Evolutionary conservation across 2,329 filamentous ascomycete species (phyloP), one percentile per base, ranked within the genome.

Genomic region (Cordyceps tenuipes): DNA sequence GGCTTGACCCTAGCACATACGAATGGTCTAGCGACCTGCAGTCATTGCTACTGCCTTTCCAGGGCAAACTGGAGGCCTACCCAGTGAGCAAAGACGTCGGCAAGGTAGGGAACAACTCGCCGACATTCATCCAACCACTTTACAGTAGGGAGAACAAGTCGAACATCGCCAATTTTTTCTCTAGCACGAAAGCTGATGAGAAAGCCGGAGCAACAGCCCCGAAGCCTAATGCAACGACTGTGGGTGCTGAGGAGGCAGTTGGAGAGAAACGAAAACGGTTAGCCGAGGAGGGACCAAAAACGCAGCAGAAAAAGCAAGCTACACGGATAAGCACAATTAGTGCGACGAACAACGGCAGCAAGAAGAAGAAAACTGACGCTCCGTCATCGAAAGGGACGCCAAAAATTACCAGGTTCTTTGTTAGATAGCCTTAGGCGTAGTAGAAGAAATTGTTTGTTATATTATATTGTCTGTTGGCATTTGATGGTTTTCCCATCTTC

Each of bases 131-230:
- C 49, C 77, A 96, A 1, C 93, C 93, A 0, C 75, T 97, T 39
- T 82, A 89, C 67, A 95, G 89, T 73, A 86, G 84, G 64, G 89
- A 92, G 68, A 97, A 97, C 72, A 97, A 95, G 76, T 85, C 82
- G 54, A 97, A 94, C 65, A 97, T 97, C 71, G 89, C 89, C 50
- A 96, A 96, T 67, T 97, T 96, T 77, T 97, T 97, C 68, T 48
- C 53, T 23, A 46, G 36, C 26, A 10, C 47, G 5, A 23, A n/a
- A 10, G 17, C 6, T 26, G 36, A 51, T 7, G 10, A 34, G 29
- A 3, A 29, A 3, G 15, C 31, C 31, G 23, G 26, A 51, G 47
- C 10, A 12, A 23, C 15, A 10, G 15, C 43, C 10, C 1, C 4
- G 34, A 44, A 51, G 10, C 39, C 15, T 4, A 13, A 29, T 15